Evolutionary conservation across 257 asterid species (phyloP), one percentile per base, ranked within the genome.

Genomic region (Voacanga thouarsii): DNA sequence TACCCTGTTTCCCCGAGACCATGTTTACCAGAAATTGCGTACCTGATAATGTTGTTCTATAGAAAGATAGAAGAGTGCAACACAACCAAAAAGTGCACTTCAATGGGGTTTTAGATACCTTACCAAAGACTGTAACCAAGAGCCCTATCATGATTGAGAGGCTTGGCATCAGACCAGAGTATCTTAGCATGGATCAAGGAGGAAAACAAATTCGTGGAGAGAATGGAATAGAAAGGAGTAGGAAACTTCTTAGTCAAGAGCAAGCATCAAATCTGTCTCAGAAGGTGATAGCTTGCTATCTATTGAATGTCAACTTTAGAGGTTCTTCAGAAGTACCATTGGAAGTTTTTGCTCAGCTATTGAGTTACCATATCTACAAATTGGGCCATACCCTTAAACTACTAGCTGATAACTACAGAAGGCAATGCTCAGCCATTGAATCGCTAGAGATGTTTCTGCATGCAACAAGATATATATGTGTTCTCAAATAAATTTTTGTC

Each of bases 401-500:
- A 82, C 94, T 95, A 60, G 57, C 94, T 47, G 99, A 95, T 84
- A 93, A 97, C 84, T 95, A 91, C 81, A 86, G 85, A 85, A 90
- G 91, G 81, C 97, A 95, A 88, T 95, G 94, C 87, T 90, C 98
- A 50, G 97, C 97, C 68, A 79, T 82, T 75, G 99, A 93, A 82
- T 84, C 93, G 82, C 71, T 95, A 41, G 92, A 92, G 91, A 92
- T 93, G 99, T 95, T 95, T 83, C 97, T 95, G 87, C 97, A 88
- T 47, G n/a, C n/a, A n/a, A n/a, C n/a, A n/a, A n/a, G n/a, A n/a
- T n/a, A n/a, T n/a, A n/a, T n/a, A n/a, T n/a, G n/a, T n/a, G n/a
- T n/a, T n/a, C n/a, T n/a, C n/a, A n/a, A n/a, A n/a, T n/a, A n/a
- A n/a, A n/a, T n/a, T n/a, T n/a, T n/a, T n/a, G n/a, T n/a, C n/a